Evolutionary conservation across 139 green algal species (phyloP), one percentile per base, ranked within the genome.

Genomic region (Closterium sp.): DNA sequence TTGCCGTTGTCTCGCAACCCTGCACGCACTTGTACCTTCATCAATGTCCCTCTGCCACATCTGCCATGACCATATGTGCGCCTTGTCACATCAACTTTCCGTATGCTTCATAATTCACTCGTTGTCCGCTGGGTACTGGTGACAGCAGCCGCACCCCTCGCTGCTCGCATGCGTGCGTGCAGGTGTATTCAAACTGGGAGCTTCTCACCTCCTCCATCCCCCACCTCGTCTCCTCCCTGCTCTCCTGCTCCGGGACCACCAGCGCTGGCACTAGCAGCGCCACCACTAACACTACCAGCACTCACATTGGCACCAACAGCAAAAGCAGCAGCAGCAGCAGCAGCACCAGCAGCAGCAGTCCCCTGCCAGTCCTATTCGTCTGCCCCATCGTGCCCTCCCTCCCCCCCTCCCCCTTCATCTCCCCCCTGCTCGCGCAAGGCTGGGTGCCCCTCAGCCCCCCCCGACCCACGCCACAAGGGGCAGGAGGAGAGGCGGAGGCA

Each of bases 121-220:
- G n/a, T 87, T 87, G n/a, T 87, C 21, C 13, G 27, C 21, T 87
- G 21, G 17, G 27, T 17, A 21, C n/a, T 32, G 19, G n/a, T 31
- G 19, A 87, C 85, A 30, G 28, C 85, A 30, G 85, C 85, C 10
- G 27, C 13, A 24, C 85, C 28, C 85, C 28, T 87, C 21, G 9
- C n/a, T n/a, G 4, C 85, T 87, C 19, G 1, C 21, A 87, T 87
- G 85, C 85, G 4, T 4, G 24, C 6, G 9, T 31, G 88, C 91
- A 94, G 91, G 92, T 93, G 9, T 93, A 90, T 31, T n/a, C n/a
- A 28, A 95, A 95, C 90, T 95, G 31, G 29, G 31, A 32, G 17
- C 38, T 86, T 10, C 90, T 94, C 29, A n/a, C 94, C 19, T 22
- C 62, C 62, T 79, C 62, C 62, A 79, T 79, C 62, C 62, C 62